Evolutionary conservation across 176 grass and related monocot genomes (phyloP).

Genomic region (Echinochloa phyllopogon): DNA sequence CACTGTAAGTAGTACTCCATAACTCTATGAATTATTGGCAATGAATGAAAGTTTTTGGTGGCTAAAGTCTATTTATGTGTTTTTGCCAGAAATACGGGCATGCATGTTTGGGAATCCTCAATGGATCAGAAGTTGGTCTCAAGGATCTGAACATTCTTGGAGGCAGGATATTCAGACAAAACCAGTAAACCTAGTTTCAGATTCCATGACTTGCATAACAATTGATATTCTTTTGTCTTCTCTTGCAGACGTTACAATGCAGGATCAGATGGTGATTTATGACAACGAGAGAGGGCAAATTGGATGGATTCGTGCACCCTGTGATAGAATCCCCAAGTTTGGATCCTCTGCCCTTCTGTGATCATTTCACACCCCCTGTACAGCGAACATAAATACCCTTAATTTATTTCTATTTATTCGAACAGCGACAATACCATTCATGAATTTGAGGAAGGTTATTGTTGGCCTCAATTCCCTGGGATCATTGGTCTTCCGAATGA

Average conservation of each 20-base stretch:
- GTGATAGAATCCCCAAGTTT: constrained; percentile 89
- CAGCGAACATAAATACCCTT: constrained; percentile 59
- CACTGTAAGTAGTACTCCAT: constrained; percentile 64
- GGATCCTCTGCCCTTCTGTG: constrained; percentile 65
- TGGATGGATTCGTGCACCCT: constrained; percentile 86
- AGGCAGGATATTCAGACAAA: constrained; percentile 58
- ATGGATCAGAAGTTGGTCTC: constrained; percentile 81
- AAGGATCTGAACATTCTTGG: constrained; percentile 84
- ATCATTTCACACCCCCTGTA: constrained; percentile 71
- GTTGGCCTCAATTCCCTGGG: constrained; percentile 51
- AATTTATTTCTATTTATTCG: constrained; percentile 75
- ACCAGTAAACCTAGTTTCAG: neutral
- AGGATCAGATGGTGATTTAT: constrained; percentile 95
- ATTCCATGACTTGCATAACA: neutral
- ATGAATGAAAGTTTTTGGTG: neutral
- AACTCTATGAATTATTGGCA: constrained; percentile 14
- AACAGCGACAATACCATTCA: constrained; percentile 71
- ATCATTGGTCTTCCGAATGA: constrained; percentile 60
- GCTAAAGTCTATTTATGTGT: constrained; percentile 29
- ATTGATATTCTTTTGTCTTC: neutral
- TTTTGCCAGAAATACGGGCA: constrained; percentile 81
- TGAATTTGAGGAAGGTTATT: constrained; percentile 62
- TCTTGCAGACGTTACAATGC: constrained; percentile 79
- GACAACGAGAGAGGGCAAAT: constrained; percentile 96
- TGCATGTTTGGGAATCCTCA: constrained; percentile 95